phyloP scores from a whole-genome alignment of 768 basidiomycete genomes.

The Xanthoconium purpureum region DNA sequence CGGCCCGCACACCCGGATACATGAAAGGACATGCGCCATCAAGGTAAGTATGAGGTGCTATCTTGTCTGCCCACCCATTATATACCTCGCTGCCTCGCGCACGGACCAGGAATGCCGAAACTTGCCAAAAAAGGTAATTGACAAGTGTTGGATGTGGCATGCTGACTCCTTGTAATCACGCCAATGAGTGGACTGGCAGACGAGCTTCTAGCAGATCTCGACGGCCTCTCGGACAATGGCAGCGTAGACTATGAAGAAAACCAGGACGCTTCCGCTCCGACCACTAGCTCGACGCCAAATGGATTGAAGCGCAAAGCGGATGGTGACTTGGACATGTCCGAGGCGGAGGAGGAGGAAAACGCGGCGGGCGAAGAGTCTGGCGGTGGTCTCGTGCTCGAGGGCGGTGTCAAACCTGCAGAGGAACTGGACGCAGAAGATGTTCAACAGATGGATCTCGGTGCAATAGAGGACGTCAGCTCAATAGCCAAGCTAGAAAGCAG shows the following conservation, averaged over 20 bases:
- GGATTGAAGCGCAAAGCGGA: constrained; percentile 65
- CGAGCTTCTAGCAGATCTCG: constrained; percentile 89
- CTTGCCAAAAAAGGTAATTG: constrained; percentile 11
- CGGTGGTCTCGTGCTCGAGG: constrained; percentile 70
- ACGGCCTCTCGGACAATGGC: constrained; percentile 73
- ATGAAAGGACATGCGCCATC: constrained; percentile 59
- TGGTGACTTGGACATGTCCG: constrained; percentile 53
- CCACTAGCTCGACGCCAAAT: constrained; percentile 22
- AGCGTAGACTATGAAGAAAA: constrained; percentile 48
- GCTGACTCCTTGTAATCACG: background rate
- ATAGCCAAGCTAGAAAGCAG: constrained; percentile 88
- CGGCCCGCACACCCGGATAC: constrained; percentile 54
- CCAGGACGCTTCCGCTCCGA: constrained; percentile 24
- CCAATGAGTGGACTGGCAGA: constrained; percentile 82
- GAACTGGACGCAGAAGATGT: constrained; percentile 94
- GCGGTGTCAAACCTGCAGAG: constrained; percentile 90
- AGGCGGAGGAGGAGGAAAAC: constrained; percentile 38
- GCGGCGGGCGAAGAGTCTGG: constrained; percentile 40
- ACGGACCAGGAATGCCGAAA: constrained; percentile 33
- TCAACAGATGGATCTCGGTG: constrained; percentile 86
- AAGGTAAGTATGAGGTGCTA: constrained; percentile 54
- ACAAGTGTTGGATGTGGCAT: background rate
- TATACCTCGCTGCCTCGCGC: constrained; percentile 27
- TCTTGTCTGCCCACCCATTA: constrained; percentile 4
- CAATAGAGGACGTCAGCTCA: constrained; percentile 79